A percentile compares a stretch with the other conserved stretches of the same genome.
Conservation (phyloP, 75 land plant species). For the Picea glauca region DNA sequence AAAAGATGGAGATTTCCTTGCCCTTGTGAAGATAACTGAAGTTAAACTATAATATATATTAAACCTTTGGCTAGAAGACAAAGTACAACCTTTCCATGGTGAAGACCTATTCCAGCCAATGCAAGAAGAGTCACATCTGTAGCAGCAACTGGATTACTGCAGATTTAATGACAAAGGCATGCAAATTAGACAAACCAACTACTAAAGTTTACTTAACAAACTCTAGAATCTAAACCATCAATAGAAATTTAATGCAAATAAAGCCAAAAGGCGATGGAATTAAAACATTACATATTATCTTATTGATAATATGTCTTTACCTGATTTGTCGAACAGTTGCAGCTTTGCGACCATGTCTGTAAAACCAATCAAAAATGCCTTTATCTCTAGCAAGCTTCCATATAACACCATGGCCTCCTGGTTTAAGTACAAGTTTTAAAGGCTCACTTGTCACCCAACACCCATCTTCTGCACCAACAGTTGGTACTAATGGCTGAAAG, state of each 20-base stretch:
- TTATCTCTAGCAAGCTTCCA: conserved; percentile 95
- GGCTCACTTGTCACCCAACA: conserved; percentile 71
- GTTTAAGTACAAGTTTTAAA: conserved; percentile 71
- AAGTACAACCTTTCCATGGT: conserved; percentile 57
- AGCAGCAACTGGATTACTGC: conserved; percentile 98
- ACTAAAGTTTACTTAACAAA: not conserved
- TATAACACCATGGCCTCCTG: conserved; percentile 98
- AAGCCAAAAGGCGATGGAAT: not conserved
- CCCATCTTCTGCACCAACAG: conserved; percentile 84
- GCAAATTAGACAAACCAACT: not conserved
- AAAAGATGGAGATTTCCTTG: not conserved
- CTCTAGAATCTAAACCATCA: not conserved
- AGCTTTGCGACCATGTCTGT: conserved; percentile 76
- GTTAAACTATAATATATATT: too few relatives aligned
- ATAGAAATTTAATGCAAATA: not conserved
- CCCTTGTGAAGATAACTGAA: not conserved
- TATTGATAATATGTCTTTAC: conserved; percentile 23
- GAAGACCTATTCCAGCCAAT: conserved; percentile 86
- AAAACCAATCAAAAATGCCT: conserved; percentile 88
- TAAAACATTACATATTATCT: not conserved
- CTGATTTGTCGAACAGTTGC: conserved; percentile 97
- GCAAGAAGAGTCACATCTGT: conserved; percentile 91
- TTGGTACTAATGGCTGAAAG: conserved; percentile 88
- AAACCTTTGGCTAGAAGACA: not conserved
- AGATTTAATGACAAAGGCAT: conserved; percentile 15